These are phyloP conservation scores for Xylariaceae sp. DNA, from an alignment of 2,329 filamentous ascomycete species.

Conservation along the genomic window DNA sequence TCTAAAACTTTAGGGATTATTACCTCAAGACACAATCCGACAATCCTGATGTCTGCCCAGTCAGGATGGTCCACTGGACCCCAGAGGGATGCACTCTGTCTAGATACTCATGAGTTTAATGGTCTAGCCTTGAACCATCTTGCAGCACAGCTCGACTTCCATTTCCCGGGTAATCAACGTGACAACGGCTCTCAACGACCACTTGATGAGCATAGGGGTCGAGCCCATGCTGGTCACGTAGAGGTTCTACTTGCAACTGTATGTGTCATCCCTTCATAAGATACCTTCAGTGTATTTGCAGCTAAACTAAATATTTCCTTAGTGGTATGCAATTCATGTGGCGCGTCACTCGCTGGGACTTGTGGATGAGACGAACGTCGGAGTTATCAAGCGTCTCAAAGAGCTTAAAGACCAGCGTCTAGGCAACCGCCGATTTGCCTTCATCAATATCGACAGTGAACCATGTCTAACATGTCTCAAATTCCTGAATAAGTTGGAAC, in stretches of 20 bases:
- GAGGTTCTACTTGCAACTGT: slow-evolving; percentile 23
- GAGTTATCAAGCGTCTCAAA: slow-evolving; percentile 12
- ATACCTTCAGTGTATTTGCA: background rate
- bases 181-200: slow-evolving; percentile 14
- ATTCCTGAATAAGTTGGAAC: slow-evolving; percentile 19
- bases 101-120: slow-evolving; percentile 23
- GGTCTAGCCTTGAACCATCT: slow-evolving; percentile 7
- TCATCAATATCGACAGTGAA: slow-evolving; percentile 24
- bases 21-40: slow-evolving; percentile 8
- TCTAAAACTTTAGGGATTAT: slow-evolving; percentile 25
- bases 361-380: slow-evolving; percentile 1
- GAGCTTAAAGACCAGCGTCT: slow-evolving; percentile 9
- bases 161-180: slow-evolving; percentile 17
- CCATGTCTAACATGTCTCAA: slow-evolving; percentile 20
- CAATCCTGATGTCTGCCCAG: slow-evolving; percentile 20
- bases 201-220: slow-evolving; percentile 16
- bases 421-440: slow-evolving; percentile 3
- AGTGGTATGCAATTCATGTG: background rate
- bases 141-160: slow-evolving; percentile 17
- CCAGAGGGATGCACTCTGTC: slow-evolving; percentile 8
- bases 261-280: background rate
- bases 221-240: slow-evolving; percentile 26
- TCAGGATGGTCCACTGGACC: slow-evolving; percentile 17
- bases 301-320: background rate
- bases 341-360: background rate